Percentiles rank a stretch among this genome's conserved stretches.
Evolutionary conservation across 495 filamentous ascomycete species (phyloP).

Genomic region (Recurvomyces mirabilis): DNA sequence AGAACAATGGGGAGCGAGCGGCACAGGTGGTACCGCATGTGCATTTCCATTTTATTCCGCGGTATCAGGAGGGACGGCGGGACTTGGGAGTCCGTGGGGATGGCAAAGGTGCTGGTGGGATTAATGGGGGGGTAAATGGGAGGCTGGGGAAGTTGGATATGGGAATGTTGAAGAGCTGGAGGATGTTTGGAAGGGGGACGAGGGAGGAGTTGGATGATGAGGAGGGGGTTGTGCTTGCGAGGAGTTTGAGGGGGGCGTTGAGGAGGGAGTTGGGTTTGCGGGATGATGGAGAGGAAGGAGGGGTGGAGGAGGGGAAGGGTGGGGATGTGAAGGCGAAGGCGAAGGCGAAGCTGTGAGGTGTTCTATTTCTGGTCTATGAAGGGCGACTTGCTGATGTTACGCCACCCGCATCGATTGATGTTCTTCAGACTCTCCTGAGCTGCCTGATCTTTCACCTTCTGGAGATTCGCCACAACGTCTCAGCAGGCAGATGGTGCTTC

Average conservation of each 20-base stretch:
- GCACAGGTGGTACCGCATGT: conserved; percentile 86
- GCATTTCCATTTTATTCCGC: conserved; percentile 85
- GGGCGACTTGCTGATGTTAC: too few species aligned
- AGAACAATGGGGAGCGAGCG: conserved; percentile 83
- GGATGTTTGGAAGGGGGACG: conserved; percentile 73
- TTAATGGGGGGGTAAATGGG: too few species aligned
- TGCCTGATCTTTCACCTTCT: too few species aligned
- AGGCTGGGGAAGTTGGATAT: conserved; percentile 36
- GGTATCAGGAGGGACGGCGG: conserved; percentile 29
- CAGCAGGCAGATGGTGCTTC: too few species aligned
- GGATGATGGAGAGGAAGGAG: background rate
- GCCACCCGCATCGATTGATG: too few species aligned
- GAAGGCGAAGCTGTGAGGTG: too few species aligned
- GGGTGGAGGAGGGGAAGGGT: background rate
- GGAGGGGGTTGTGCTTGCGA: conserved; percentile 55
- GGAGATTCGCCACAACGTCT: too few species aligned
- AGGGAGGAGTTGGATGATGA: conserved; percentile 80
- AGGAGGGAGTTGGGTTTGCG: conserved; percentile 29
- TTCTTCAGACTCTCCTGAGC: too few species aligned
- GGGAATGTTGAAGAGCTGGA: conserved; percentile 48
- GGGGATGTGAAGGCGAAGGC: too few species aligned
- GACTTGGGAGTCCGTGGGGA: too few species aligned
- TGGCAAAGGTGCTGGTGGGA: too few species aligned
- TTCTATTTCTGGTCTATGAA: too few species aligned
- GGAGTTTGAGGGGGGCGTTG: conserved; percentile 50